Evolutionary conservation across 352 stramenopile genomes (phyloP), one percentile per base, ranked within the genome.

Genomic region (Phytophthora citrophthora): DNA sequence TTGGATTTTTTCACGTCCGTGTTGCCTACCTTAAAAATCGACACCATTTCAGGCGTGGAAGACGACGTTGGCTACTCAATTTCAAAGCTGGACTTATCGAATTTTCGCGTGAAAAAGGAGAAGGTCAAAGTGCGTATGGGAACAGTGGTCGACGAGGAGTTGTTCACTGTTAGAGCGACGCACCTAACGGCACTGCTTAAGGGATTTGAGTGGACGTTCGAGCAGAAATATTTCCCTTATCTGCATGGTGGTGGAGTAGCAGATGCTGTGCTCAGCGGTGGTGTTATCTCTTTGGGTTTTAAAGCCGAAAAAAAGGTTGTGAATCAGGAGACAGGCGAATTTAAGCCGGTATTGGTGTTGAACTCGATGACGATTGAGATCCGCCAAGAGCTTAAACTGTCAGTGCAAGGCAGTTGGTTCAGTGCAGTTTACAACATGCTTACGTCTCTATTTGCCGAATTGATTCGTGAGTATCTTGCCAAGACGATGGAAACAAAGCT

Each of bases 1-100:
- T 70, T 95, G 6, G 85, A 95, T 58, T 95, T 95, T 43, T 90
- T 95, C 54, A 90, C 86, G 61, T 95, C 87, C 0, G 87, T 95
- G 18, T 59, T 95, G 18, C 87, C 87, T 27, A 86, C 85, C 31
- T 91, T 95, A 53, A 88, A 93, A 58, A 64, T 95, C 29, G 85
- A 94, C 51, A 92, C 82, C 36, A 92, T 95, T 61, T 77, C 80
- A 11, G 87, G 87, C 9, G 70, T 90, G 4, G 81, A 94, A 65
- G 87, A 95, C 53, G 77, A 80, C 12, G 67, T 94, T 13, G 83
- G 81, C 27, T 95, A 95, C 43, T 90, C 87, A 3, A 66, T 95
- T 18, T 89, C 85, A 9, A 86, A 88, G 3, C 54, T 95, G 7
- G 87, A 95, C 64, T 57, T 95, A 31, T 94, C 85, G 5, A 89